These are phyloP conservation scores for Bimuria novae-zelandiae DNA, from an alignment of 2,329 filamentous ascomycete species.

Conservation along the genomic window DNA sequence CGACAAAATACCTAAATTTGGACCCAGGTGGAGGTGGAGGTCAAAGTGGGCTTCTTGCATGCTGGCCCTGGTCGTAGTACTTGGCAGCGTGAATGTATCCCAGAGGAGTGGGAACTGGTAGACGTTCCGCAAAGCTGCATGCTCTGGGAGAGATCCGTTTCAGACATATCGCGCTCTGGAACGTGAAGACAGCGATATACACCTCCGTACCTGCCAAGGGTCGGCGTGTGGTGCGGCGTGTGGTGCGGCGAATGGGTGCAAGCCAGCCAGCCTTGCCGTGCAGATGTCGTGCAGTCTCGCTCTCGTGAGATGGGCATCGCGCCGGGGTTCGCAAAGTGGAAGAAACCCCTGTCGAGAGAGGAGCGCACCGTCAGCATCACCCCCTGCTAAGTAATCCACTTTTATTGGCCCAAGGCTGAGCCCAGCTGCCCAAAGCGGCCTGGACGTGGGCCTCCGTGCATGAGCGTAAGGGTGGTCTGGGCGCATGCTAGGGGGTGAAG, in stretches of 20 bases:
- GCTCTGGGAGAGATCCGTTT: background rate
- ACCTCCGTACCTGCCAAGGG: conserved; percentile 11
- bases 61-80: background rate
- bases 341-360: conserved; percentile 4
- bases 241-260: too few species aligned
- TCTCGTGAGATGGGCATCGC: conserved; percentile 1
- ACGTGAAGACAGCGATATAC: background rate
- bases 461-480: conserved; percentile 1
- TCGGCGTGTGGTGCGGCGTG: background rate
- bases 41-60: background rate
- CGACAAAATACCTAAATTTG: background rate
- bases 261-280: conserved; percentile 5
- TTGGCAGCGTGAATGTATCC: background rate
- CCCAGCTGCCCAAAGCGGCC: conserved; percentile 6
- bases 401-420: conserved; percentile 6
- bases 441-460: background rate
- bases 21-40: background rate
- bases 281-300: conserved; percentile 10
- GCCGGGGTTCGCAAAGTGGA: conserved; percentile 20
- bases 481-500: conserved; percentile 6
- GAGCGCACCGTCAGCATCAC: conserved; percentile 7
- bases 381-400: background rate
- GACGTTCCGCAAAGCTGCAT: too few species aligned
- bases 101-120: background rate
- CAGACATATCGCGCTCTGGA: conserved; percentile 3